Percentiles rank a stretch among this genome's conserved stretches.
Evolutionary conservation across 2,329 filamentous ascomycete species (phyloP).

Genomic region (Thelonectria olida): DNA sequence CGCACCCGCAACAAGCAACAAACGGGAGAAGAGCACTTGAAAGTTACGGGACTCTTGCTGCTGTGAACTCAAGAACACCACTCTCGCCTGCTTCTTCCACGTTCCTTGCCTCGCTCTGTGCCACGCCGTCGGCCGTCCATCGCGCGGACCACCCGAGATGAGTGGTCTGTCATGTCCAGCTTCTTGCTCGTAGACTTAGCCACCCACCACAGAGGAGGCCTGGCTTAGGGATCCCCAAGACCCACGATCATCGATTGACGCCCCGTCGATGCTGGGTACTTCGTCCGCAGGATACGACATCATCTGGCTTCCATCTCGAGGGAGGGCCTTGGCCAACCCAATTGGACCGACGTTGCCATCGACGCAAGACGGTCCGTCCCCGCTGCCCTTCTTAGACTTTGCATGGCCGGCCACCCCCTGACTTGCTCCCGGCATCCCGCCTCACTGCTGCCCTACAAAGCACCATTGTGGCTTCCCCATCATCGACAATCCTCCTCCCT

Average conservation of each 20-base stretch:
- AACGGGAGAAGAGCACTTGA: slow-evolving; percentile 9
- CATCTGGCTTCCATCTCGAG: slow-evolving; percentile 31
- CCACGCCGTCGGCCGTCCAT: slow-evolving; percentile 30
- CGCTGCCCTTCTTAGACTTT: slow-evolving; percentile 24
- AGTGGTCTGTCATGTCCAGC: slow-evolving; percentile 32
- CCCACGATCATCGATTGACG: slow-evolving; percentile 41
- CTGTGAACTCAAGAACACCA: slow-evolving; percentile 20
- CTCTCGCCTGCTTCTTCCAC: slow-evolving; percentile 14
- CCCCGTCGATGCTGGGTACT: slow-evolving; percentile 37
- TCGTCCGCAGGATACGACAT: slow-evolving; percentile 33
- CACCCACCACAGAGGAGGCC: slow-evolving; percentile 20
- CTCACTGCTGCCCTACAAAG: slow-evolving; percentile 33
- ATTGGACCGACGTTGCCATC: slow-evolving; percentile 23
- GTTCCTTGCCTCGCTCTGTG: slow-evolving; percentile 15
- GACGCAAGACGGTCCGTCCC: slow-evolving; percentile 25
- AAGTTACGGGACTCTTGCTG: slow-evolving; percentile 13
- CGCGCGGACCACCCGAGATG: slow-evolving; percentile 32
- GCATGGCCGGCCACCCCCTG: slow-evolving; percentile 30
- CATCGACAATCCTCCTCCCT: slow-evolving; percentile 31
- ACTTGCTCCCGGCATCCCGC: slow-evolving; percentile 29
- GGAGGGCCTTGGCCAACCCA: slow-evolving; percentile 26
- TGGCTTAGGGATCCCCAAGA: slow-evolving; percentile 35
- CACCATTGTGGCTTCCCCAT: slow-evolving; percentile 29
- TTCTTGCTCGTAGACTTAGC: slow-evolving; percentile 30
- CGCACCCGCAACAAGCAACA: slow-evolving; percentile 17